Base-by-base conservation (phyloP, 1,284 basidiomycete genomes). In the Lignosus rhinocerotis region DNA sequence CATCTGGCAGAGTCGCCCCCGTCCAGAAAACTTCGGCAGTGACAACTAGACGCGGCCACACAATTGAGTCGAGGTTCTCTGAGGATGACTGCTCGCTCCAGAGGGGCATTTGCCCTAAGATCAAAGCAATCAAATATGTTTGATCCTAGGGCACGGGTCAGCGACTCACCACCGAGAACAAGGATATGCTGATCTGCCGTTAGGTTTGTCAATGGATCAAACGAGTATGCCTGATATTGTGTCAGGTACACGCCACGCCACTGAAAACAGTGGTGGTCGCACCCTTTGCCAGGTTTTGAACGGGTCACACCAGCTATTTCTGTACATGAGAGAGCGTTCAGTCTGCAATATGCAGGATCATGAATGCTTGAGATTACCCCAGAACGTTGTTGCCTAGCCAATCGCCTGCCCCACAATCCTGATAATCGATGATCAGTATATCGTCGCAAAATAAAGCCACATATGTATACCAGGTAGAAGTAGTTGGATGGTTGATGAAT, bases 1-100 rank as follows among this genome's bases (percentile, higher is more conserved):
- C 69, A 34, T 69, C 67, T 2, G 67, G 67, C 32, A 68, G 42
- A 1, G 56, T 61, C 6, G 78, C 76, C 0, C 93, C 90, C 2
- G 84, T 86, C 91, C 91, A 94, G 73, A 90, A 93, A 6, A 93
- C 71, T 73, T 94, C 92, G 0, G 90, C 90, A 1, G 83, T 81
- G 0, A 84, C 80, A 0, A 89, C 89, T 12, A 89, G 86, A 45
- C 92, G 80, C 0, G 92, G 92, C 90, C 91, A 94, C 6, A 85
- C 76, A 54, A 86, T 83, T 0, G 79, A 67, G 64, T 94, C 90
- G 49, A 94, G 70, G 67, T 90, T 92, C 56, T 80, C 77, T 14
- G 84, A 80, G 30, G 83, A 81, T 1, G 86, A 82, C 71, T 92
- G 89, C 71, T 93, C 90, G 10, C 85, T 80, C 92, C 92, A 93